Base-by-base conservation (phyloP, 768 basidiomycete genomes). In the Hericium erinaceus region DNA sequence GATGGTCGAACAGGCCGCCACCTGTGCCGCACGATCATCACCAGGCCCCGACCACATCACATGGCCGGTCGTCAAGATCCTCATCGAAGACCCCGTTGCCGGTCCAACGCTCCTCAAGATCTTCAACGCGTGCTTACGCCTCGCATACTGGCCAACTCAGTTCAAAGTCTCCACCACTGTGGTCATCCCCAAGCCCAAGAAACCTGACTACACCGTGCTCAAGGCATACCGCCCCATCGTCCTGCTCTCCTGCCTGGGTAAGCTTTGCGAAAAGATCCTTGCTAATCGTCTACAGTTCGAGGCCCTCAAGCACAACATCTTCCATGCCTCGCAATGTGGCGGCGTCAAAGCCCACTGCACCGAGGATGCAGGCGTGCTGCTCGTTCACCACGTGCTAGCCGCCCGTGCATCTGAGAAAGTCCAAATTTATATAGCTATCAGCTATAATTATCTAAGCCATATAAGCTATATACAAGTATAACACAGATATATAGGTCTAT, bases 181-280 rank as follows among this genome's bases (percentile, higher is more conserved):
- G 2, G 0, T 65, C 24, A 58, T 69, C 28, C 60, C 64, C 1
- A 69, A 69, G 56, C 66, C 65, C 1, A 52, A 61, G 37, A 64
- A 65, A 50, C 50, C 57, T 1, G 66, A 66, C 56, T 65, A 67
- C 53, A 28, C 57, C 1, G 39, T 54, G 0, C 57, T 65, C 2
- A 67, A 66, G 52, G 62, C 66, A 0, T 70, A 66, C 56, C 61
- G 65, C 44, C 66, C 62, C 0, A 68, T 70, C 46, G 61, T 64
- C 2, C 64, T 69, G 1, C 58, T 67, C 16, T 58, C 64, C 51
- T 60, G 55, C 38, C 20, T 69, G 0, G 65, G 64, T 1, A 69
- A 69, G 54, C 58, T 64, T 4, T 38, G 61, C 6, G 65, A 66
- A 52, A 65, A 64, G 51, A 37, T 66, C 12, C 41, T 65, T 9